Evolutionary conservation across 2,329 filamentous ascomycete genomes (phyloP), one percentile per base, ranked within the genome.

Genomic region (Alternaria infectoria): DNA sequence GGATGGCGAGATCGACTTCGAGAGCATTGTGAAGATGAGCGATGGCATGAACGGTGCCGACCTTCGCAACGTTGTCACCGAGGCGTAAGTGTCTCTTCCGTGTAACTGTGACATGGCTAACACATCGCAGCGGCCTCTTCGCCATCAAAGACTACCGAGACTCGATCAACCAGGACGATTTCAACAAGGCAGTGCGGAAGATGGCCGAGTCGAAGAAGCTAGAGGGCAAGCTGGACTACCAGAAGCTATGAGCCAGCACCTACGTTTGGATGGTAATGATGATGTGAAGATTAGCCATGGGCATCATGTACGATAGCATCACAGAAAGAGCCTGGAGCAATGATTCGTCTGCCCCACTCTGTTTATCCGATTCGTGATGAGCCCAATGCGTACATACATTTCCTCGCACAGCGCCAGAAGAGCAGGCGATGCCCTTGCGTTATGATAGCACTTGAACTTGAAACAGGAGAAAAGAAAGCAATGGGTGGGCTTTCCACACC

Each of bases 1-100:
- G 49, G 95, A 98, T 73, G 96, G 95, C 1, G 96, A 99, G 67
- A 93, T 99, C 77, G 96, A 99, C 81, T 99, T 97, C 78, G 96
- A 99, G 87, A 97, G 93, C 75, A 93, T 99, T 64, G 96, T 99
- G 71, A 99, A 99, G 89, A 99, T 99, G 96, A 97, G 94, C 74
- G 96, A 99, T 77, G 94, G 95, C 26, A 87, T 99, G 74, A 99
- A 99, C 82, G 96, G 96, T 79, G 96, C 96, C 54, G 96, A 99
- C 88, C 83, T 99, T 85, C 88, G 96, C 77, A 99, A 99, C 79
- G 94, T 99, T 56, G 94, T 99, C 56, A 99, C 96, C 13, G 96
- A 99, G 86, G 96, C 96, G 93, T 97, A 88, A 86, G 93, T 89
- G 43, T 6, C 6, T 4, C 17, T 45, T 11, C 28, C 23, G 7